These are phyloP conservation scores for Ceratocystis destructans DNA, from an alignment of 2,329 filamentous ascomycete genomes.

Conservation along the genomic window DNA sequence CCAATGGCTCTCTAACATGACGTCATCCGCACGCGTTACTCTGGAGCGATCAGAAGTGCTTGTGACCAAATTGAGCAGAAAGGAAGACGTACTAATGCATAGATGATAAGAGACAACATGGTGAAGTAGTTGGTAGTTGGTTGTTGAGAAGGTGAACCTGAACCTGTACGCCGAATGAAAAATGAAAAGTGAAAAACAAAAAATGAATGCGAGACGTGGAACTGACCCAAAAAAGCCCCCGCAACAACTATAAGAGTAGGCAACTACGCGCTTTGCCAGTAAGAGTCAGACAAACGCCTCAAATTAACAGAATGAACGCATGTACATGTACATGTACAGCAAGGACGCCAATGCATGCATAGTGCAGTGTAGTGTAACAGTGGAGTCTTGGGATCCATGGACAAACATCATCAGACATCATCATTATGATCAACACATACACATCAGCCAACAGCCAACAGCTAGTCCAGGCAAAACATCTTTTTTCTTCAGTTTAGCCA, in stretches of 20 bases:
- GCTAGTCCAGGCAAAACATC: background rate
- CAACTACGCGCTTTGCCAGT: too few species aligned
- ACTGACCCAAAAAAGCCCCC: background rate
- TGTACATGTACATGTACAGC: background rate
- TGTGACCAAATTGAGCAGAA: background rate
- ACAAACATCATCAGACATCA: too few species aligned
- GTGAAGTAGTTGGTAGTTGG: background rate
- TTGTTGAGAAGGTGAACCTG: too few species aligned
- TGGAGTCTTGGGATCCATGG: too few species aligned
- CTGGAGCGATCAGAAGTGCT: too few species aligned
- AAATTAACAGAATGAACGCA: too few species aligned
- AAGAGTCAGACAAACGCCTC: too few species aligned
- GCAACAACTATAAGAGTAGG: background rate
- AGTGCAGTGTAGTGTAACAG: background rate
- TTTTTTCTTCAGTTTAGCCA: background rate
- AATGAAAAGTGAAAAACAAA: background rate
- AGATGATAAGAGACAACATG: background rate
- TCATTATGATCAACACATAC: too few species aligned
- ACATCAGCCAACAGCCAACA: background rate
- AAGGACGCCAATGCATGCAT: background rate
- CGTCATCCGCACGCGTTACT: background rate
- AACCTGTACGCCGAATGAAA: too few species aligned
- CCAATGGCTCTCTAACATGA: background rate
- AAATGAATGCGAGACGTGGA: background rate
- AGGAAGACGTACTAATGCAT: slow-evolving; percentile 3